Conservation (phyloP, 192 early-diverging fungal species). For the Podila clonocystis region DNA sequence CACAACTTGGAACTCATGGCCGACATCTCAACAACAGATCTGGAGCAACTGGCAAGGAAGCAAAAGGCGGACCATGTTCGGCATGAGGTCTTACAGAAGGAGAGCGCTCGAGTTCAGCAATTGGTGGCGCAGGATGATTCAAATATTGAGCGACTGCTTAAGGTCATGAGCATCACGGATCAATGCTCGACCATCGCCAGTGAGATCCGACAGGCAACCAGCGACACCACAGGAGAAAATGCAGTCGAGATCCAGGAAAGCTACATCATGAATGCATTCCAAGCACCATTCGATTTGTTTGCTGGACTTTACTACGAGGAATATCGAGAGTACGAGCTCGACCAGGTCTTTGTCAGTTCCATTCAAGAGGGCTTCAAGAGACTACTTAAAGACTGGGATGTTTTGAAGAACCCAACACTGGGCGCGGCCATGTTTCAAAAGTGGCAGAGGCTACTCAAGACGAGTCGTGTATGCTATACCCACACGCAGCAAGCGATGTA, state of each 20-base stretch:
- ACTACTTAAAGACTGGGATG: constrained; percentile 67
- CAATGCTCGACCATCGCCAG: constrained; percentile 54
- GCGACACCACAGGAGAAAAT: constrained; percentile 31
- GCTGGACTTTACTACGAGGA: constrained; percentile 66
- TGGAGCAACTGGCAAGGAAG: constrained; percentile 70
- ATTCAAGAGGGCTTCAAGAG: constrained; percentile 48
- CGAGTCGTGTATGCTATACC: constrained; percentile 33
- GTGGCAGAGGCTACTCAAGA: constrained; percentile 69
- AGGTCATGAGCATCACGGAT: constrained; percentile 55
- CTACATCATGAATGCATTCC: constrained; percentile 56
- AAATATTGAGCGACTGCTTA: constrained; percentile 55
- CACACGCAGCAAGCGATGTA: constrained; percentile 36
- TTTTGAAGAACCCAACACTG: constrained; percentile 66
- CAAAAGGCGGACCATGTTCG: constrained; percentile 60
- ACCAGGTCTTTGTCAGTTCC: constrained; percentile 68
- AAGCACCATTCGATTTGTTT: constrained; percentile 64
- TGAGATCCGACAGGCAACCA: constrained; percentile 33
- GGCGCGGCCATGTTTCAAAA: constrained; percentile 59
- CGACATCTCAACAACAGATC: constrained; percentile 74
- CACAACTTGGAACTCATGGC: constrained; percentile 81
- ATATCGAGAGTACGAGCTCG: constrained; percentile 67
- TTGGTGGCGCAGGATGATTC: constrained; percentile 50
- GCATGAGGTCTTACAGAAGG: constrained; percentile 50
- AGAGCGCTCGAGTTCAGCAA: constrained; percentile 49
- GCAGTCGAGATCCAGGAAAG: constrained; percentile 42